Conservation (phyloP, 768 basidiomycete species). For the Clitopilus hobsonii region DNA sequence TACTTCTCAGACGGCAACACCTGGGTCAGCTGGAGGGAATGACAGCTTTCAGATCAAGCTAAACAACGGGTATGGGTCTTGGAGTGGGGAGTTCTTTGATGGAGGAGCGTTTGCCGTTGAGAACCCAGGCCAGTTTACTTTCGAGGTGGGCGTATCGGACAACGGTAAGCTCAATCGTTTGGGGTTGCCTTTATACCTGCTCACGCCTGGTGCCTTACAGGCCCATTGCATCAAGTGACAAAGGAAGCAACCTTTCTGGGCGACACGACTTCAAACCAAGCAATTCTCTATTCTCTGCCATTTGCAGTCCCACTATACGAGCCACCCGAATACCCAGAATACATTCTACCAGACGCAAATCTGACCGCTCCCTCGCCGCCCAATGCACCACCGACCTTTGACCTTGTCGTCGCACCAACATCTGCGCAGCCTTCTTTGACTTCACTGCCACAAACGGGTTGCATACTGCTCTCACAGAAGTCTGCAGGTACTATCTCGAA, state of each 20-base stretch:
- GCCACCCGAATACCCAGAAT: slow-evolving; percentile 65
- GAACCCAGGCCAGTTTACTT: slow-evolving; percentile 31
- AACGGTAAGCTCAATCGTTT: slow-evolving; percentile 22
- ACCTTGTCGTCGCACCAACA: slow-evolving; percentile 53
- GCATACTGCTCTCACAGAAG: slow-evolving; percentile 41
- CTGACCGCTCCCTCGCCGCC: slow-evolving; percentile 37
- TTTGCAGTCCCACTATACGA: slow-evolving; percentile 27
- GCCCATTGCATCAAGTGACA: slow-evolving; percentile 42
- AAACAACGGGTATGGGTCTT: slow-evolving; percentile 44
- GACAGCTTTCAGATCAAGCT: slow-evolving; percentile 46
- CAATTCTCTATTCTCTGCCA: slow-evolving; percentile 64
- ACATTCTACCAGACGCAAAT: slow-evolving; percentile 62
- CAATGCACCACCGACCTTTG: slow-evolving; percentile 40
- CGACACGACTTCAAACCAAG: slow-evolving; percentile 72
- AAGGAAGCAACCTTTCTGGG: slow-evolving; percentile 52
- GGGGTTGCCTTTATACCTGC: background rate
- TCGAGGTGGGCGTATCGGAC: slow-evolving; percentile 57
- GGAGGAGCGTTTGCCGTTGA: slow-evolving; percentile 54
- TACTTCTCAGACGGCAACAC: slow-evolving; percentile 26
- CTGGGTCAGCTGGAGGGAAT: slow-evolving; percentile 30
- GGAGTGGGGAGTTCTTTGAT: slow-evolving; percentile 37
- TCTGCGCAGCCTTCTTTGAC: slow-evolving; percentile 29
- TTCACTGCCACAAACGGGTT: slow-evolving; percentile 51
- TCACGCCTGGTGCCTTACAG: slow-evolving; percentile 20
- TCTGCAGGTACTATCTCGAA: slow-evolving; percentile 35